Evolutionary conservation across 176 grass and related monocot species (phyloP).

Genomic region (Musa itinerans): DNA sequence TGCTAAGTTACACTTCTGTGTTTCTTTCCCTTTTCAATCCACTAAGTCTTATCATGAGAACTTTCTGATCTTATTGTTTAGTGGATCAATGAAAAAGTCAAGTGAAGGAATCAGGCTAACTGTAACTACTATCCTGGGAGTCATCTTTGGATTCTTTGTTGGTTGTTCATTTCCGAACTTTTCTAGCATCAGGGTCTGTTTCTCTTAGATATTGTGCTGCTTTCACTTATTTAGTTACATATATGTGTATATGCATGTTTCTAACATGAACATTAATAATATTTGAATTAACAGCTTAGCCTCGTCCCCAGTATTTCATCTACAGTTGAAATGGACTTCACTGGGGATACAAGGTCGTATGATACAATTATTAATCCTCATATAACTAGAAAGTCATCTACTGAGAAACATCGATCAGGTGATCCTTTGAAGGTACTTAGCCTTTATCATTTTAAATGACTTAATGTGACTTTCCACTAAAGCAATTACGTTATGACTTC

Average conservation of each 20-base stretch:
- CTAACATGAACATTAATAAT: background rate
- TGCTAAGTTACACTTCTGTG: background rate
- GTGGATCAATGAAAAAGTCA: constrained; percentile 4
- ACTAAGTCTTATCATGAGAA: background rate
- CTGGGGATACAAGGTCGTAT: background rate
- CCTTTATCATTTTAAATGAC: background rate
- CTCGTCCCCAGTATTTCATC: background rate
- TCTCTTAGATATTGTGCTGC: background rate
- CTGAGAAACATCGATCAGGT: background rate
- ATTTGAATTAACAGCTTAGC: background rate
- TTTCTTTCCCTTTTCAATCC: background rate
- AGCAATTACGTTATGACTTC: too few relatives aligned
- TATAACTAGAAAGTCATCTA: background rate
- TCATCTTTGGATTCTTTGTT: constrained; percentile 3
- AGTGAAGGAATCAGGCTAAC: background rate
- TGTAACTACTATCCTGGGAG: background rate
- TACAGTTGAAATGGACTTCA: constrained; percentile 1
- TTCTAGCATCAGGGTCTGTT: background rate
- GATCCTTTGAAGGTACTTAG: background rate
- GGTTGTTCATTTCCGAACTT: background rate
- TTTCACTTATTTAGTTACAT: background rate
- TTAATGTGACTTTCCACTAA: background rate
- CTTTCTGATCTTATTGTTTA: background rate
- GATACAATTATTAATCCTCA: background rate
- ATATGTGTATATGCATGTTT: background rate